Percentiles rank a stretch among this genome's conserved stretches.
These are phyloP conservation scores for Dactylellina leptospora DNA, from an alignment of 2,329 filamentous ascomycete species.

Conservation along the genomic window DNA sequence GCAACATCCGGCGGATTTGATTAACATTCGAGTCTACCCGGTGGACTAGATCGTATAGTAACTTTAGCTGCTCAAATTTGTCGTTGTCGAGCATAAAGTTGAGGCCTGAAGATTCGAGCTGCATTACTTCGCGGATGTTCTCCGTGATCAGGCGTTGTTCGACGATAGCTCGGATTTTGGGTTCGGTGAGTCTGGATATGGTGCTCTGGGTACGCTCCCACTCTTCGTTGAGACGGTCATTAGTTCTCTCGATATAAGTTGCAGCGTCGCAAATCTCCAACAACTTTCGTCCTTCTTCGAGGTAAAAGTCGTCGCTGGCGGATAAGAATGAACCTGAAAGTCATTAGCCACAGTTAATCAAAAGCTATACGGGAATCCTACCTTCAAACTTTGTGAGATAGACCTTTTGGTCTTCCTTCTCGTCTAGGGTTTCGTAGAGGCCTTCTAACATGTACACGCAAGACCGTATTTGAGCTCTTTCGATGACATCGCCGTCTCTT, in stretches of 20 bases:
- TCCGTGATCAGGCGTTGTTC: constrained; percentile 80
- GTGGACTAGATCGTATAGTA: constrained; percentile 80
- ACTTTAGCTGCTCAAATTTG: constrained; percentile 77
- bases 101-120: constrained; percentile 83
- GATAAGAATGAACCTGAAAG: constrained; percentile 69
- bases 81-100: constrained; percentile 92
- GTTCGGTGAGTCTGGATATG: constrained; percentile 75
- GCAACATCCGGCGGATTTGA: constrained; percentile 75
- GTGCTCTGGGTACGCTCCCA: constrained; percentile 82
- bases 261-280: constrained; percentile 81
- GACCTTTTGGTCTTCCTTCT: constrained; percentile 79
- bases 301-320: constrained; percentile 78
- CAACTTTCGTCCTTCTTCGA: constrained; percentile 75
- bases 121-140: constrained; percentile 81
- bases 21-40: constrained; percentile 78
- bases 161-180: constrained; percentile 78
- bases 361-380: not conserved
- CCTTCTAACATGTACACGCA: constrained; percentile 89
- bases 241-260: constrained; percentile 80
- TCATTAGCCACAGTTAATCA: not conserved
- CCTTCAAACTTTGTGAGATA: constrained; percentile 86
- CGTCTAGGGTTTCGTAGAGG: constrained; percentile 81
- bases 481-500: constrained; percentile 85
- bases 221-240: constrained; percentile 80
- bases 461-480: constrained; percentile 80